Base-by-base conservation (phyloP, 2,329 filamentous ascomycete species). In the Rachicladosporium sp. region DNA sequence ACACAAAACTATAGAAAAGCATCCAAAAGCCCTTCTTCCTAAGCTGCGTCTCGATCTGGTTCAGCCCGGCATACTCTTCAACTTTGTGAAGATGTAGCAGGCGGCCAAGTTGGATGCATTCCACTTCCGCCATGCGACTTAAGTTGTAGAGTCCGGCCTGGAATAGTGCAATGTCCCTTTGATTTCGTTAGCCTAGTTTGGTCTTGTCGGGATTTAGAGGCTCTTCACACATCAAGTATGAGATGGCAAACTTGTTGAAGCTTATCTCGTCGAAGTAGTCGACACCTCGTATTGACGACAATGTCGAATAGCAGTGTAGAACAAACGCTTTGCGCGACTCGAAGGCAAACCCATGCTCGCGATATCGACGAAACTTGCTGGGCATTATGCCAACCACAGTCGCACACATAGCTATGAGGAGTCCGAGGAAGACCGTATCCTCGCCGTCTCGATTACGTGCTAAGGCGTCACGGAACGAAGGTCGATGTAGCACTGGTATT, bases 1-100 rank as follows among this genome's bases (percentile, higher is more conserved):
- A 34, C 12, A 41, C 38, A 30, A 33, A 37, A 23, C 39, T 41
- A 15, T 41, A 41, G 31, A 41, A 41, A n/a, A 41, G n/a, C 8
- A 41, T 23, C 39, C 39, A 41, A 19, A 41, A 41, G 11, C 39
- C 39, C 31, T 41, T 41, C 13, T 41, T 41, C 35, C 39, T 41
- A 4, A 41, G 9, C 30, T 41, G 39, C 6, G 35, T 41, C 27
- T 41, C 39, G 5, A 41, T 41, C n/a, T 41, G 39, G n/a, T 41
- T 41, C 8, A 41, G 35, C 3, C 39, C 39, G 21, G 21, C 21
- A n/a, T 41, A 41, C 15, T 37, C 39, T 11, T 30, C 34, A 6
- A 33, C 37, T 11, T 27, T 29, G 30, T 41, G 39, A 10, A 41
- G 19, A 13, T 31, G 29, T 12, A 41, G 39, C 30, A 41, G 36